Percentiles rank a stretch among this genome's conserved stretches.
Conservation (phyloP, 805 yeast genomes). For the Teunomyces funiuensis region DNA sequence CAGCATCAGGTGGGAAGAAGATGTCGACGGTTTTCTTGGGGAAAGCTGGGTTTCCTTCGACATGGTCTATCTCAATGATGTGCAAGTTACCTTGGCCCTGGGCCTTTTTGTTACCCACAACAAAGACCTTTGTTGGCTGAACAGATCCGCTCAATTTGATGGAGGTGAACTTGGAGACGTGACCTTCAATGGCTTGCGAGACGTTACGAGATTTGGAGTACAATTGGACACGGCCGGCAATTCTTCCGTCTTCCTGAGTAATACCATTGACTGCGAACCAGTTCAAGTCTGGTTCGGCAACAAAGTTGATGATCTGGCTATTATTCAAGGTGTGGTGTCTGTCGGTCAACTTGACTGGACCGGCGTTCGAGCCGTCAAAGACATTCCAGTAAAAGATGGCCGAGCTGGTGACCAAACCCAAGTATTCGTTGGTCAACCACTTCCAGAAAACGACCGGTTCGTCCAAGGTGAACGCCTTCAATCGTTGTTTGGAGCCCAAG, state of each 20-base stretch:
- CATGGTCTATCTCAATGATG: slow-evolving; percentile 94
- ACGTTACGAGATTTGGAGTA: slow-evolving; percentile 85
- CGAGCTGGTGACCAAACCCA: slow-evolving; percentile 84
- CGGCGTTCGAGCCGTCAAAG: slow-evolving; percentile 71
- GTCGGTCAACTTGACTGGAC: slow-evolving; percentile 79
- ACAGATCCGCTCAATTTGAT: slow-evolving; percentile 72
- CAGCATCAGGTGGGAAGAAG: slow-evolving; percentile 95
- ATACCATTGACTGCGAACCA: slow-evolving; percentile 98
- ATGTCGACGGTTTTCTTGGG: slow-evolving; percentile 88
- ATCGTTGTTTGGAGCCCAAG: slow-evolving; percentile 79
- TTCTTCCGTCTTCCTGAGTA: slow-evolving; percentile 88
- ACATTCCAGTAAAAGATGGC: slow-evolving; percentile 79
- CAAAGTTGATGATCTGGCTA: slow-evolving; percentile 88
- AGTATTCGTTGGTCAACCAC: slow-evolving; percentile 72
- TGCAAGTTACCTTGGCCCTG: slow-evolving; percentile 74
- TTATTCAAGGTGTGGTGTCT: slow-evolving; percentile 78
- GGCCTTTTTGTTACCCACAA: slow-evolving; percentile 86
- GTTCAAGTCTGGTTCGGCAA: slow-evolving; percentile 71
- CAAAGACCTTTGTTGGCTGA: slow-evolving; percentile 78
- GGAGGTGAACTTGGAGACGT: slow-evolving; percentile 86
- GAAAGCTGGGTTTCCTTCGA: slow-evolving; percentile 78
- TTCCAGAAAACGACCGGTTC: slow-evolving; percentile 95
- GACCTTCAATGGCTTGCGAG: slow-evolving; percentile 97
- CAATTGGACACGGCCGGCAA: slow-evolving; percentile 94
- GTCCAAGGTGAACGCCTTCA: slow-evolving; percentile 80